Base-by-base conservation (phyloP, 2,329 filamentous ascomycete genomes). In the Neofusicoccum parvum region DNA sequence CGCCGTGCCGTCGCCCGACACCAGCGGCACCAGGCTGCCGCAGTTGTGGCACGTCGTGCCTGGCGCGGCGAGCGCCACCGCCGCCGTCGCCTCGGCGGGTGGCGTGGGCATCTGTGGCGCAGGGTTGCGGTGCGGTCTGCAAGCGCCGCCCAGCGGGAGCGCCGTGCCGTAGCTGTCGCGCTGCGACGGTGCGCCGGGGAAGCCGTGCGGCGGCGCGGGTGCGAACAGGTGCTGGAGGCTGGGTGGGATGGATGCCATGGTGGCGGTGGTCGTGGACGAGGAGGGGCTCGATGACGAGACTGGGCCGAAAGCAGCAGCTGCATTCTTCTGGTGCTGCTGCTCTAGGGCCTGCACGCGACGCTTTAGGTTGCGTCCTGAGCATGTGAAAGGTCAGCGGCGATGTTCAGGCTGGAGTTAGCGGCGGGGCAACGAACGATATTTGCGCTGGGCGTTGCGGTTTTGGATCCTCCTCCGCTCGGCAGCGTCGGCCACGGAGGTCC, bases 401-500 rank as follows among this genome's bases (percentile, higher is more conserved):
- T 41, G 51, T 9, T 11, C 9, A n/a, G 36, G n/a, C 36, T 4
- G 34, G n/a, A 20, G 32, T 9, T 17, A 7, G 27, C 27, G 32
- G 17, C 3, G 12, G 32, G 43, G 32, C 17, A 15, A 85, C 88
- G 76, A 84, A 95, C 92, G 91, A 81, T 95, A 96, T 81, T 95
- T 95, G 71, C 92, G 88, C 81, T 96, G 92, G 70, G 92, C 92
- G 82, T 96, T 95, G 72, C 92, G 88, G 81, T 96, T 96, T 80
- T 96, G 92, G 80, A 96, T 95, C 74, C 92, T 87, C 72, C 92
- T 85, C 74, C 92, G 88, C 80, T 96, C 92, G 62, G 92, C 92
- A 67, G 96, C 87, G 78, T 96, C 92, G 58, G 92, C 94, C 75
- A 96, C 95, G 86, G 96, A 94, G 73, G 92, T 96, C 92, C 92